Percentiles rank a stretch among this genome's conserved stretches.
phyloP scores from a whole-genome alignment of 177 flowering plant species.

The Vitis hybrid region DNA sequence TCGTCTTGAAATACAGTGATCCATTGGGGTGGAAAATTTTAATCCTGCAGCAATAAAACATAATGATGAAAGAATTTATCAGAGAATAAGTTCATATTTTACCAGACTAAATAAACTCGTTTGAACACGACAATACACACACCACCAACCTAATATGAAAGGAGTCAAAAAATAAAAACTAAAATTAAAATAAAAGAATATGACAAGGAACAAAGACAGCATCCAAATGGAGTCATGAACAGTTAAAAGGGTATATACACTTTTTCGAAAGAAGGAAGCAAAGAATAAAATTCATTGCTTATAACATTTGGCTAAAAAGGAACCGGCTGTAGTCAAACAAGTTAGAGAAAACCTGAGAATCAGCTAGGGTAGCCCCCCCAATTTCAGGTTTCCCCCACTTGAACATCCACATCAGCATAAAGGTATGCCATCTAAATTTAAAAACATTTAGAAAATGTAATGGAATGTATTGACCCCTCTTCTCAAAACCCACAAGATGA shows the following conservation, averaged over 20 bases:
- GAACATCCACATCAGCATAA: neutral
- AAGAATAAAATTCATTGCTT: neutral
- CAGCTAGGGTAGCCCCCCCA: neutral
- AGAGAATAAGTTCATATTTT: neutral
- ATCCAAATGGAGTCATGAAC: too few relatives aligned
- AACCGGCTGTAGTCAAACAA: neutral
- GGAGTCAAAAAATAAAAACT: neutral
- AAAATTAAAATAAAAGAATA: neutral
- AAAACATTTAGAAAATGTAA: too few relatives aligned
- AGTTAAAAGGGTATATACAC: neutral
- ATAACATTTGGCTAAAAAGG: neutral
- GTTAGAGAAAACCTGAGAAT: neutral
- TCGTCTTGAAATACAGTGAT: conserved; percentile 69
- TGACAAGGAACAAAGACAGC: neutral
- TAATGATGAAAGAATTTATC: neutral
- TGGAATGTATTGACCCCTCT: too few relatives aligned
- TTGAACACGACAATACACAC: too few relatives aligned
- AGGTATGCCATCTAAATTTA: neutral
- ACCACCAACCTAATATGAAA: neutral
- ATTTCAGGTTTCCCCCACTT: neutral
- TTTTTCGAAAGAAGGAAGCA: neutral
- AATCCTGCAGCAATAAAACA: conserved; percentile 51
- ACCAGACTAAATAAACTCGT: too few relatives aligned
- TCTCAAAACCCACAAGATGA: neutral
- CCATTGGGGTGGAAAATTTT: conserved; percentile 89